Evolutionary conservation across 2,329 filamentous ascomycete genomes (phyloP), one percentile per base, ranked within the genome.

Genomic region (Basipetospora chlamydospora): DNA sequence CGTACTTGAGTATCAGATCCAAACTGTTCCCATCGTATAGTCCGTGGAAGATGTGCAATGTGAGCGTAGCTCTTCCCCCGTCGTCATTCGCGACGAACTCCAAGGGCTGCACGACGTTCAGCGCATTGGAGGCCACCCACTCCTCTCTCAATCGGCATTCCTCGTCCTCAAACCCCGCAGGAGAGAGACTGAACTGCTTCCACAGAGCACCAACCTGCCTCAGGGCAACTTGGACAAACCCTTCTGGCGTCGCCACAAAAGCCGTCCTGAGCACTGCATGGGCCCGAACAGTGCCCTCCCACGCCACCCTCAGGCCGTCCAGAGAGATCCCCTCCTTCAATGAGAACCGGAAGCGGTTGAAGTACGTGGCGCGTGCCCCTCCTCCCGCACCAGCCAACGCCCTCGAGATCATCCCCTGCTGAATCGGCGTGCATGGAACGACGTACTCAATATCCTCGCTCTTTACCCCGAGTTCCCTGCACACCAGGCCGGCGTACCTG

Each of bases 21-120:
- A 93, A 67, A 42, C 85, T 88, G 44, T 71, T 79, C 2, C 85
- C 87, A 54, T 95, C 87, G 46, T 95, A 95, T 0, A 94, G 54
- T 0, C 72, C 85, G 51, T 95, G 87, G 55, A 94, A 93, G 1
- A 92, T 76, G 31, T 80, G 69, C 3, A 93, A 47, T 3, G 65
- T 56, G 22, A 93, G 55, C 0, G 64, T 43, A 6, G 47, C 46
- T 2, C 44, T 46, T 1, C 43, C 44, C 1, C 39, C 36, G 5
- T 49, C 33, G 1, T 44, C 39, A 3, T 72, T 41, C 1, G 67
- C 38, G 2, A 67, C 49, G 2, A 75, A 42, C 37, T 74, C 61
- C 4, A 80, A 50, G 0, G 77, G 77, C 6, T 52, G 55, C 2
- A 47, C 45, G 2, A 80, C 42, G 4, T 69, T 55, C 1, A 56